Conservation (phyloP, 2,329 filamentous ascomycete species). For the Pseudogymnoascus sp. region DNA sequence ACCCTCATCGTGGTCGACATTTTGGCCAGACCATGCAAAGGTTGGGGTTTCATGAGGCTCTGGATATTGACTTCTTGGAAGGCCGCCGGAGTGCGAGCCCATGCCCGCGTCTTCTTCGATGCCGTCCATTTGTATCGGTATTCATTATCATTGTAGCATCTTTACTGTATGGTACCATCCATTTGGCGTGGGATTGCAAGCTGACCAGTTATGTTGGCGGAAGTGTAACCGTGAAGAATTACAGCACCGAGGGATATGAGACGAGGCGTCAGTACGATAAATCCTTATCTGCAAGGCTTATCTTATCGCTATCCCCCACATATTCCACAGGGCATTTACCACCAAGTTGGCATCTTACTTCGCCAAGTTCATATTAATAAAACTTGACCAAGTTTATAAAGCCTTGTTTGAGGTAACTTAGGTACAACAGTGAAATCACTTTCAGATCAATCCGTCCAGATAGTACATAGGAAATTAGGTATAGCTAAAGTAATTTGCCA, state of each 20-base stretch:
- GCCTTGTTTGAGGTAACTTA: not conserved
- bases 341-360: not conserved
- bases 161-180: not conserved
- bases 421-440: not conserved
- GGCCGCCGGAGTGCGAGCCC: not conserved
- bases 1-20: not conserved
- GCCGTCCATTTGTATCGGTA: conserved; percentile 6
- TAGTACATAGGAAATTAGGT: conserved; percentile 8
- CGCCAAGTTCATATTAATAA: not conserved
- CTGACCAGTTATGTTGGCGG: not conserved
- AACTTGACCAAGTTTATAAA: not conserved
- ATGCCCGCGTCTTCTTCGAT: not conserved
- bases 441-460: not conserved
- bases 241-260: conserved; percentile 1
- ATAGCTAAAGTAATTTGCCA: conserved; percentile 3
- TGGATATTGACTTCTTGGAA: conserved; percentile 4
- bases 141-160: conserved; percentile 1
- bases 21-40: not conserved
- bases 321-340: not conserved
- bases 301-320: conserved; percentile 7
- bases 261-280: conserved; percentile 4
- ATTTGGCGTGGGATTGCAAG: not conserved
- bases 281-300: not conserved
- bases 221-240: not conserved
- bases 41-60: conserved; percentile 3